A percentile compares a stretch with the other conserved stretches of the same genome.
phyloP scores from a whole-genome alignment of 2,329 filamentous ascomycete genomes.

The Colletotrichum navitas region DNA sequence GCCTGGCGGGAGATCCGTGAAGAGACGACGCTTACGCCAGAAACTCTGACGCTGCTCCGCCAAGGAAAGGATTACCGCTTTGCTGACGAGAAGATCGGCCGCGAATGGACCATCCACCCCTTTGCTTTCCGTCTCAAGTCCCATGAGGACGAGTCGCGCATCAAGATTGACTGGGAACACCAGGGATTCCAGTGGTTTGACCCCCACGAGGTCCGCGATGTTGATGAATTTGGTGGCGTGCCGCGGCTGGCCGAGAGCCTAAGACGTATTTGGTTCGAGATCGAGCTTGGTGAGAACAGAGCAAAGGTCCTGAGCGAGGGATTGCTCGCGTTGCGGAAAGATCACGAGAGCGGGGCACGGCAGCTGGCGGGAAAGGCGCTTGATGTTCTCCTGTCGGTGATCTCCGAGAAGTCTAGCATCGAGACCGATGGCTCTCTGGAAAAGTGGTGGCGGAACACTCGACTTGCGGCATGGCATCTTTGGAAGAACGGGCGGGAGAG shows the following conservation, averaged over 20 bases:
- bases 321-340: constrained; percentile 62
- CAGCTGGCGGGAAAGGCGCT: constrained; percentile 69
- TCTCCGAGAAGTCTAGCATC: constrained; percentile 50
- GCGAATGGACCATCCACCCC: constrained; percentile 73
- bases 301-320: constrained; percentile 60
- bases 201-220: constrained; percentile 61
- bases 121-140: constrained; percentile 69
- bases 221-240: constrained; percentile 64
- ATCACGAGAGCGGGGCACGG: constrained; percentile 71
- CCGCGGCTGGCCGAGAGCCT: constrained; percentile 70
- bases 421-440: constrained; percentile 45
- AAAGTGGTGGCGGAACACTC: constrained; percentile 67
- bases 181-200: constrained; percentile 69
- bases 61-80: constrained; percentile 71
- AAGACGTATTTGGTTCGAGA: constrained; percentile 70
- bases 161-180: constrained; percentile 73
- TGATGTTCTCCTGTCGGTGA: constrained; percentile 60
- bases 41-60: constrained; percentile 63
- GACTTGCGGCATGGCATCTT: constrained; percentile 72
- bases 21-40: constrained; percentile 67
- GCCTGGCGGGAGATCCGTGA: constrained; percentile 74
- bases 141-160: constrained; percentile 57
- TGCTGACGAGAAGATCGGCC: constrained; percentile 62
- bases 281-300: constrained; percentile 60
- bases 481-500: constrained; percentile 75